Evolutionary conservation across 345 rosid species (phyloP), one percentile per base, ranked within the genome.

Genomic region (Euphorbia pulcherrima): DNA sequence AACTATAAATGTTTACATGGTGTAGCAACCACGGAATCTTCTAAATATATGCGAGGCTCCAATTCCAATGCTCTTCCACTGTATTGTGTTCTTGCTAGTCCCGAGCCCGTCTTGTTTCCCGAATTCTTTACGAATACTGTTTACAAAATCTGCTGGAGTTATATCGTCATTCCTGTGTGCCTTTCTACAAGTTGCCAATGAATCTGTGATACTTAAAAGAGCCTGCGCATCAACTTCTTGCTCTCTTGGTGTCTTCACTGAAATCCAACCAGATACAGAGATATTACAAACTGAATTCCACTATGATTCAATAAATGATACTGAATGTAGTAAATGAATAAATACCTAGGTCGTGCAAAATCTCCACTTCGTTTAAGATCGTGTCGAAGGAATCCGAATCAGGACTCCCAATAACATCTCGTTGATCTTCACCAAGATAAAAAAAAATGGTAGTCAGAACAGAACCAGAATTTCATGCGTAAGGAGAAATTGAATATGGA

Each of bases 191-290:
- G 61, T 11, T 24, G 71, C 17, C 72, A 81, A 51, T 9, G 71
- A 57, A 44, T 65, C 75, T 26, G 84, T 58, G 14, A 83, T 74
- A 58, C 60, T 75, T 65, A 72, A 65, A 40, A 83, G 63, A 14
- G 81, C 75, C 69, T 81, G 81, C 21, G 84, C 87, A 75, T 83
- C 87, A 47, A 76, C 77, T 47, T 79, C 70, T 60, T 79, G 87
- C 48, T 83, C 83, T 60, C 78, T 72, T n/a, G 84, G 81, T 24
- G 63, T 79, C 70, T 52, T 75, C 2, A 83, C 87, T 83, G 83
- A 67, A 69, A 72, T 58, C 64, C 56, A 54, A 6, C 37, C 33
- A 30, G 1, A n/a, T 8, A 37, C 0, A 29, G 40, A 14, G 28
- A 59, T 6, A 41, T 41, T 18, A 57, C 13, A 29, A 0, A 4